phyloP scores from a whole-genome alignment of 176 grass and related monocot genomes.

The Avena atlantica region DNA sequence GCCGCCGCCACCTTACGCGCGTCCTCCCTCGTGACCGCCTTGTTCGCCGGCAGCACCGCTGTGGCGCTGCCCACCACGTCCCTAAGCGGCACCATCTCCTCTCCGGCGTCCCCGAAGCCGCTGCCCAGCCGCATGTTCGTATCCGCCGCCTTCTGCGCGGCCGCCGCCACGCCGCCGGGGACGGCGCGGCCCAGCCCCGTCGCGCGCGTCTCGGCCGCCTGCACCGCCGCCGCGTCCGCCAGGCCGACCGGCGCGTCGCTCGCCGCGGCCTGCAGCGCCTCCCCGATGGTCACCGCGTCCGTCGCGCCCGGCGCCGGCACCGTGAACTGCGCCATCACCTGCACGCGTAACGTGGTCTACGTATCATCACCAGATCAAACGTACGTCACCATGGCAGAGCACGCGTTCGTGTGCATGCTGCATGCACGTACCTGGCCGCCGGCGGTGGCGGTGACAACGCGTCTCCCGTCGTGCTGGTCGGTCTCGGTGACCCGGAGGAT shows the following conservation, averaged over 20 bases:
- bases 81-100: constrained; percentile 12
- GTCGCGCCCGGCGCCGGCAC: constrained; percentile 20
- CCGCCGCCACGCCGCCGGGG: constrained; percentile 45
- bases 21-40: constrained; percentile 55
- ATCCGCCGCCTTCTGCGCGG: constrained; percentile 37
- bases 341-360: neutral
- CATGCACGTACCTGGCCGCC: constrained; percentile 35
- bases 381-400: too few species aligned
- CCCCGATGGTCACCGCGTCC: constrained; percentile 48
- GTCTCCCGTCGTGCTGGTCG: constrained; percentile 15
- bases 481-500: constrained; percentile 30
- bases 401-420: too few species aligned
- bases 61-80: constrained; percentile 41
- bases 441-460: constrained; percentile 45
- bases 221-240: constrained; percentile 43
- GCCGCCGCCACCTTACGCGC: constrained; percentile 37
- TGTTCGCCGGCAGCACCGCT: constrained; percentile 33
- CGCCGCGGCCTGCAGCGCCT: constrained; percentile 43
- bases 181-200: constrained; percentile 29
- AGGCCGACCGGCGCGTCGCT: neutral
- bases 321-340: constrained; percentile 59
- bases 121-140: neutral
- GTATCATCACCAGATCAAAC: too few species aligned
- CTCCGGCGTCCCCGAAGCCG: neutral
- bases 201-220: constrained; percentile 47